Evolutionary conservation across 352 stramenopile species (phyloP).

Genomic region (Pythium utonaiense): DNA sequence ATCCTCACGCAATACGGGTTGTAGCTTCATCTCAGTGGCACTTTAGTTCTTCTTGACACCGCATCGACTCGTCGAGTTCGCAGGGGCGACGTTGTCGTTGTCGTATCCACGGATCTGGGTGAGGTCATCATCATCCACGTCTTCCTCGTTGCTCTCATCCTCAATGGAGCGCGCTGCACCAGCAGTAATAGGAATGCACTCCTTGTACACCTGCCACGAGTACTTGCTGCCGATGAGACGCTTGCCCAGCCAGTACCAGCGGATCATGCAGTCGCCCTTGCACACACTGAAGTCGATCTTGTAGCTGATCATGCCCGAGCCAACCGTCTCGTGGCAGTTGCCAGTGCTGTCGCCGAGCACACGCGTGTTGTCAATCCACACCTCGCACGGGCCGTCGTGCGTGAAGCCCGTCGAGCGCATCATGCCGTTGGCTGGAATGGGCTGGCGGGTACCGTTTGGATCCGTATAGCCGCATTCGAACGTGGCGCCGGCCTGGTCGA

Average conservation of each 20-base stretch:
- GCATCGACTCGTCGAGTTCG: background rate
- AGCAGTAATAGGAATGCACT: conserved; percentile 26
- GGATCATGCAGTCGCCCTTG: conserved; percentile 20
- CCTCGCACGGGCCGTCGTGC: conserved; percentile 15
- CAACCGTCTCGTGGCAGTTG: conserved; percentile 22
- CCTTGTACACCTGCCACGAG: conserved; percentile 63
- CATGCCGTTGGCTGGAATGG: conserved; percentile 20
- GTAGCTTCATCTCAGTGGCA: no score
- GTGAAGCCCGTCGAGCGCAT: conserved; percentile 30
- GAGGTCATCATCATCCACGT: background rate
- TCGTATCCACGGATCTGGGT: background rate
- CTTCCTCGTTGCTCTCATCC: background rate
- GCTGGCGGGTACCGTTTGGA: conserved; percentile 14
- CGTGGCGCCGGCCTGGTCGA: conserved; percentile 23
- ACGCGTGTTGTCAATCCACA: conserved; percentile 21
- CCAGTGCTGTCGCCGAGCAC: conserved; percentile 1
- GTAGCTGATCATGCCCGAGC: conserved; percentile 22
- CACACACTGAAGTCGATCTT: conserved; percentile 23
- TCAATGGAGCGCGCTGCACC: background rate
- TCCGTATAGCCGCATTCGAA: conserved; percentile 22
- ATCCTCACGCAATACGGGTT: no score
- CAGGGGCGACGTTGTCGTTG: background rate
- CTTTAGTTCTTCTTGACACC: background rate
- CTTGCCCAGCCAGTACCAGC: conserved; percentile 27
- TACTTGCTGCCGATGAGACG: conserved; percentile 28